Base-by-base conservation (phyloP, 345 rosid species). In the Eucalyptus marginata region DNA sequence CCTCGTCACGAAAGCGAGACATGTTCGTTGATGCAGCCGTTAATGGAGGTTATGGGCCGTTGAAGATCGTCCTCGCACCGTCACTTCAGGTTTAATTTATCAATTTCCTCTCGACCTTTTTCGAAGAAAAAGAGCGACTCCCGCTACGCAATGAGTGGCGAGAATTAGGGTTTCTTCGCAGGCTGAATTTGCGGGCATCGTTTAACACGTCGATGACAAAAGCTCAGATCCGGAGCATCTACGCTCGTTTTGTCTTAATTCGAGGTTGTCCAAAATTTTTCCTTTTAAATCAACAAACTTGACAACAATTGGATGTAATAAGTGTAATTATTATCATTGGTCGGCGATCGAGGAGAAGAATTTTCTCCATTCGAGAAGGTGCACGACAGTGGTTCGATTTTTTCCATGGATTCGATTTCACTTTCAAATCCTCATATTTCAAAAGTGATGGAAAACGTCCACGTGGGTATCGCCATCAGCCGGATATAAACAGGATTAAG, bases 41-140 rank as follows among this genome's bases (percentile, higher is more conserved):
- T 93, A 92, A 93, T 93, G 94, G 92, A 87, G 93, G 94, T 89
- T 90, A 80, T 40, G 59, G 80, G 89, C 92, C 89, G 93, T 92
- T 92, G 90, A 89, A 76, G 83, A 76, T 76, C 83, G 24, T 36
- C 83, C 83, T 10, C 5, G 15, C 47, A 40, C 47, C 47, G 83
- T 20, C 83, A 36, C 83, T 20, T 76, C 8, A 20, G 83, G 3
- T 36, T 40, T 40, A 76, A 20, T 36, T 5, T 36, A 36, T 40
- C 29, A 10, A 76, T 36, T 36, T 20, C 16, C 10, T 20, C 10
- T n/a, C 76, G 17, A 64, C 62, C 10, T 7, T 15, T 64, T 64
- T n/a, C 5, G 9, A n/a, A 64, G 76, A 13, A 29, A n/a, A 64
- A 15, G 20, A 64, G 31, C 10, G 16, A n/a, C 76, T 14, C 47